Conservation (phyloP, 1,284 basidiomycete genomes). For the Entoloma clypeatum region DNA sequence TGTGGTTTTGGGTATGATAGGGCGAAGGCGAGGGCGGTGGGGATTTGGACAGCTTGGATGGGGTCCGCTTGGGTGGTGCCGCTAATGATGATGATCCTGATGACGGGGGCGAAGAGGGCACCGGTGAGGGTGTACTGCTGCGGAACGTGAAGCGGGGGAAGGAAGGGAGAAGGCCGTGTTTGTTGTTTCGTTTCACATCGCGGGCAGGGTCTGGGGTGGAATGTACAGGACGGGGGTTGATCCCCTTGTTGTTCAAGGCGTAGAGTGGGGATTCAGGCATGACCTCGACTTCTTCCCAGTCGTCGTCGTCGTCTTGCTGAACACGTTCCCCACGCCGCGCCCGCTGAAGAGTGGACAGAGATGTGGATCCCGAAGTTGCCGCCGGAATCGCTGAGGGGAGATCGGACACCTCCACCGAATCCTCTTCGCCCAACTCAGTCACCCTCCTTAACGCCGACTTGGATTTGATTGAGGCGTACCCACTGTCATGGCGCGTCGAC, state of each 20-base stretch:
- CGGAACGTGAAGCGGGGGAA: conserved; percentile 11
- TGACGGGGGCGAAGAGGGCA: background rate
- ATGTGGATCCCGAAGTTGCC: background rate
- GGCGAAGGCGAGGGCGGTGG: conserved; percentile 1
- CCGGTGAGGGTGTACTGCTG: background rate
- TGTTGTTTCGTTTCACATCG: conserved; percentile 3
- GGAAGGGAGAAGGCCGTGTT: conserved; percentile 8
- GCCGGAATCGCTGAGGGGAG: conserved; percentile 6
- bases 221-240: conserved; percentile 10
- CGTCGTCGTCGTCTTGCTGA: conserved; percentile 16
- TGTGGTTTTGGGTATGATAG: too few relatives aligned
- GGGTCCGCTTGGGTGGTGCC: background rate
- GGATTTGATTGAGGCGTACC: background rate
- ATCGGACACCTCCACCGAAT: background rate
- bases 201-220: conserved; percentile 1
- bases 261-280: conserved; percentile 13
- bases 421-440: too few relatives aligned
- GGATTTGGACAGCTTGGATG: conserved; percentile 1
- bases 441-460: too few relatives aligned
- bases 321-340: background rate
- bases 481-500: background rate
- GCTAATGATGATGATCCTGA: background rate
- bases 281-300: conserved; percentile 21
- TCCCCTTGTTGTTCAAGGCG: conserved; percentile 16
- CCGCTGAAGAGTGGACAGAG: background rate